Evolutionary conservation across 768 basidiomycete species (phyloP), one percentile per base, ranked within the genome.

Genomic region (Pleurotus eryngii): DNA sequence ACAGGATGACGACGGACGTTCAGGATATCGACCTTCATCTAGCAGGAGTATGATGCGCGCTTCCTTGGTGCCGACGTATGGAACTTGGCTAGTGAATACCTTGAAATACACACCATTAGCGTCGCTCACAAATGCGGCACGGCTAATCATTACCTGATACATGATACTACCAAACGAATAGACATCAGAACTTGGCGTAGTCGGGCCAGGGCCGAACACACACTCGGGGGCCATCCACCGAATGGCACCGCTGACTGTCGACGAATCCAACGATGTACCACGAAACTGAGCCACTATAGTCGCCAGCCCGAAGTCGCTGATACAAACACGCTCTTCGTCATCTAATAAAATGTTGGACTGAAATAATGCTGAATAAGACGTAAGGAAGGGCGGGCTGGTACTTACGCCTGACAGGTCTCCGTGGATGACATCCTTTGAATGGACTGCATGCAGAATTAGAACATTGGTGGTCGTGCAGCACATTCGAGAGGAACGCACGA

Each of bases 141-240:
- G 30, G 30, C 9, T 3, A 9, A 35, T 35, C 24, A 17, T 48
- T 42, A 62, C 64, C 55, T 65, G 64, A 22, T 62, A 57, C 59
- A 69, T 68, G 12, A 72, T 63, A 50, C 70, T 73, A 7, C 68
- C 73, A 49, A 75, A 73, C 0, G 74, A 75, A 56, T 73, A 76
- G 7, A 73, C 64, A 54, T 76, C 74, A n/a, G 67, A 45, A n/a
- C 6, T 15, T 5, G 30, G 12, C 5, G 53, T 14, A 26, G n/a
- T 11, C 11, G 24, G 38, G 17, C 48, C 48, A 17, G 30, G 20
- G 27, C 27, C 49, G 49, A 50, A 50, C 8, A 55, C 38, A 30
- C 17, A 42, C 42, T 55, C 53, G 24, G 53, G 53, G 2, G 53
- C 53, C 53, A 45, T 45, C 53, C 53, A 55, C 15, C 53, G 53